These are phyloP conservation scores for Crucibulum laeve DNA, from an alignment of 768 basidiomycete genomes.

Conservation along the genomic window DNA sequence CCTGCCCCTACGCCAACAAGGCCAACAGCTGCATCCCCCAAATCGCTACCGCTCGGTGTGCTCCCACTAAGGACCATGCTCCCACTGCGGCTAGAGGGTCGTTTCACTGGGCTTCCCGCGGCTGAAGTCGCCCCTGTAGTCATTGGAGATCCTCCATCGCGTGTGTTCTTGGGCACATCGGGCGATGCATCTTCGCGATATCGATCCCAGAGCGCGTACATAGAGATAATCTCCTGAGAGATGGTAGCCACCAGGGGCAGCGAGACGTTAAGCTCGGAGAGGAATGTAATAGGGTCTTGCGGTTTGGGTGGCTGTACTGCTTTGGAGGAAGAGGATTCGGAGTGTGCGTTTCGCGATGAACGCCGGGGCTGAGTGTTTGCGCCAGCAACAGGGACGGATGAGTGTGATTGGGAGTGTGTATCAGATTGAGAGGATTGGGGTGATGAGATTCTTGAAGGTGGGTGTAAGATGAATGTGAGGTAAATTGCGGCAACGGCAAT, in stretches of 20 bases:
- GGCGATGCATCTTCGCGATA: conserved; percentile 63
- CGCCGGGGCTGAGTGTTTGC: conserved; percentile 32
- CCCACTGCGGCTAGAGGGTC: conserved; percentile 13
- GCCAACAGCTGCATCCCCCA: conserved; percentile 8
- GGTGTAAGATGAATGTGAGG: conserved; percentile 76
- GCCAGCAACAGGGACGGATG: not conserved
- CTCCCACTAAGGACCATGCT: conserved; percentile 12
- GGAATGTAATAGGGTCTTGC: conserved; percentile 75
- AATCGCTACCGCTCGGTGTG: conserved; percentile 9
- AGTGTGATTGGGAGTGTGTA: not conserved
- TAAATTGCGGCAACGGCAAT: conserved; percentile 92
- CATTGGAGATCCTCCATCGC: conserved; percentile 23
- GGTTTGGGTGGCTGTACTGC: conserved; percentile 30
- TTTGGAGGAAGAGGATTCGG: conserved; percentile 18
- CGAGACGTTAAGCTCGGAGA: conserved; percentile 83
- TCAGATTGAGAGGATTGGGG: conserved; percentile 26
- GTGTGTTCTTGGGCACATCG: conserved; percentile 21
- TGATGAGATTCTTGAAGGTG: conserved; percentile 37
- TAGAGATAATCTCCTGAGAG: conserved; percentile 84
- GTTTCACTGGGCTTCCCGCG: conserved; percentile 19
- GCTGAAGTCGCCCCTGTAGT: conserved; percentile 16
- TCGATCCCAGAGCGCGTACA: conserved; percentile 87
- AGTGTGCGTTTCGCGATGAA: conserved; percentile 45
- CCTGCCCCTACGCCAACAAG: conserved; percentile 14
- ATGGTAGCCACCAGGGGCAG: conserved; percentile 78